Evolutionary conservation across 768 basidiomycete species (phyloP), one percentile per base, ranked within the genome.

Genomic region (Collybia sordida): DNA sequence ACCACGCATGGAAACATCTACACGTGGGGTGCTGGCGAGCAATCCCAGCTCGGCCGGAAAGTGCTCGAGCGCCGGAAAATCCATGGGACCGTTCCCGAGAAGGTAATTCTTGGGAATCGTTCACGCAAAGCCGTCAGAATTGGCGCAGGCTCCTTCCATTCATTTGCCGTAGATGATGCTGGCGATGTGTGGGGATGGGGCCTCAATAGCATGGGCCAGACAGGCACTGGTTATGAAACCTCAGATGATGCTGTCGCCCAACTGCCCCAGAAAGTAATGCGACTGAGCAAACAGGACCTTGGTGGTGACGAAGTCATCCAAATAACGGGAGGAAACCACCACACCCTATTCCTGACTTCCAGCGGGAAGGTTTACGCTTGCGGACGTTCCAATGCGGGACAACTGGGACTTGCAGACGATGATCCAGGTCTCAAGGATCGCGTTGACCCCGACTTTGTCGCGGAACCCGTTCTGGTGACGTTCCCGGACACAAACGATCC

Each of bases 161-260:
- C 93, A 0, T 98, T 97, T 60, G 95, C 94, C 2, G 83, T 98
- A 49, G 88, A 93, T 64, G 81, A 88, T 45, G 71, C 75, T 5
- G 94, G 93, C 23, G 81, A 79, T 42, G 88, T 96, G 7, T 98
- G 87, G 85, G 93, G 83, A 11, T 98, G 96, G 96, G 96, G 96
- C n/a, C 74, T 94, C 51, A 97, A 98, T 67, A 90, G 74, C 68
- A 89, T 79, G 86, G 94, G 88, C 23, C 90, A 92, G 67, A 83
- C 82, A 1, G 90, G 89, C 25, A 85, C 87, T 0, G 79, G 78
- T 4, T 74, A 67, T 52, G 60, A 62, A 9, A 69, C 75, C 7
- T 56, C 66, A 12, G 78, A 78, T 40, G 77, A 79, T 52, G 59
- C 69, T 41, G 73, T 85, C 47, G 79, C 91, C 12, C 78, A 80